Conservation (phyloP, 192 early-diverging fungal species). For the Linderina pennispora region DNA sequence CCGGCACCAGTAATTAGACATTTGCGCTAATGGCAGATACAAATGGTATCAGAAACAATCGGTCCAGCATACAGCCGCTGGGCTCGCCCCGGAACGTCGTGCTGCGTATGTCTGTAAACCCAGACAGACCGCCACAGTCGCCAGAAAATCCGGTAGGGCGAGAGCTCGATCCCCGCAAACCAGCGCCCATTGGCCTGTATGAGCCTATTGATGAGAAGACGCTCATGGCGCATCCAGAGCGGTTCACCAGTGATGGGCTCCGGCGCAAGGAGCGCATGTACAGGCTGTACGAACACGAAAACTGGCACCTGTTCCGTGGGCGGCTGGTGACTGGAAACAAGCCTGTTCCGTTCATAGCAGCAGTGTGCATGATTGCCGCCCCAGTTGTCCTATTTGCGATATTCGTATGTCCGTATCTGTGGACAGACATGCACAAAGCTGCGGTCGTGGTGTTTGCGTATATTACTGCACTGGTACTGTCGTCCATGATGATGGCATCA, state of each 20-base stretch:
- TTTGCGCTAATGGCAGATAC: too few relatives aligned
- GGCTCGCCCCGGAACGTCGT: conserved; percentile 32
- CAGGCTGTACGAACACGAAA: conserved; percentile 43
- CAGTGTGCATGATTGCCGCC: conserved; percentile 49
- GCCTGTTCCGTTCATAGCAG: conserved; percentile 56
- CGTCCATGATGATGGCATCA: conserved; percentile 69
- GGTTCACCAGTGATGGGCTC: conserved; percentile 30
- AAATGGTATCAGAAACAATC: too few relatives aligned
- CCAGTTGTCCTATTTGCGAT: conserved; percentile 57
- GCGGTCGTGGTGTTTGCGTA: conserved; percentile 65
- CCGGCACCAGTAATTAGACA: too few relatives aligned
- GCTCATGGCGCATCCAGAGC: conserved; percentile 17
- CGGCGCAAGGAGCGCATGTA: conserved; percentile 40
- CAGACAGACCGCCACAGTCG: conserved; percentile 7
- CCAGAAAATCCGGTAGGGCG: not conserved
- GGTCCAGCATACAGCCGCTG: conserved; percentile 41
- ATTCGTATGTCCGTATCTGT: conserved; percentile 63
- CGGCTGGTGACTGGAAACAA: conserved; percentile 61
- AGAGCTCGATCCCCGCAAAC: not conserved
- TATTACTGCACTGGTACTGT: conserved; percentile 52
- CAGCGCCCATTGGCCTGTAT: conserved; percentile 26
- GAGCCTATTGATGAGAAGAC: conserved; percentile 28
- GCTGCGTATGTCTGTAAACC: conserved; percentile 40
- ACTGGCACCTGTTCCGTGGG: conserved; percentile 57
- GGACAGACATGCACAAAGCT: conserved; percentile 52